A percentile compares a stretch with the other conserved stretches of the same genome.
phyloP scores from a whole-genome alignment of 2,329 filamentous ascomycete genomes.

The Fusarium anthophilum region DNA sequence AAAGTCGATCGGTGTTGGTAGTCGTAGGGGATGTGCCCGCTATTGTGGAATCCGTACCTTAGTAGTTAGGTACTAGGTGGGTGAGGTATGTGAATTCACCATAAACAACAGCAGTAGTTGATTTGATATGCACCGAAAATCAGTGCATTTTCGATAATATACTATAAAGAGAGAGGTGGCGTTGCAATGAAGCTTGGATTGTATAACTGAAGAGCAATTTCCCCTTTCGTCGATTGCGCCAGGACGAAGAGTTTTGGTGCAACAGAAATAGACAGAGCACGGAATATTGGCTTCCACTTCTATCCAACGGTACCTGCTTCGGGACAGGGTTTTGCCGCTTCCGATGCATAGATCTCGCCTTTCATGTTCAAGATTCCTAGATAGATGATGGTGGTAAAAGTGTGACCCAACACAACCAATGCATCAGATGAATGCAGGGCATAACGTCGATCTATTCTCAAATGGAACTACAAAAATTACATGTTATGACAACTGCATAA shows the following conservation, averaged over 20 bases:
- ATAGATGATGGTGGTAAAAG: background rate
- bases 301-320: slow-evolving; percentile 21
- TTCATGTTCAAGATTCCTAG: background rate
- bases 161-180: background rate
- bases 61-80: background rate
- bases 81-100: slow-evolving; percentile 13
- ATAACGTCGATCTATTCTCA: slow-evolving; percentile 12
- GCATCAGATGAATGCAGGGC: slow-evolving; percentile 2
- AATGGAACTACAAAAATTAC: background rate
- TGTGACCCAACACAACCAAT: background rate
- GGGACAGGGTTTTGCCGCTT: slow-evolving; percentile 40
- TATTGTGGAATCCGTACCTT: background rate
- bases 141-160: slow-evolving; percentile 3
- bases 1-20: slow-evolving; percentile 10
- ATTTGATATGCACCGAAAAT: background rate
- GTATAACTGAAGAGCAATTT: slow-evolving; percentile 3
- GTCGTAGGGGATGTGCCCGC: background rate
- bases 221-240: slow-evolving; percentile 13
- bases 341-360: slow-evolving; percentile 15
- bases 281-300: background rate
- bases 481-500: background rate
- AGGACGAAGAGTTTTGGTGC: slow-evolving; percentile 30
- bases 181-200: background rate
- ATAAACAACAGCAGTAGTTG: slow-evolving; percentile 1
- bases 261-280: background rate